A percentile compares a stretch with the other conserved stretches of the same genome.
Evolutionary conservation across 305 asterid genomes (phyloP).

Genomic region (Salvia sclarea): DNA sequence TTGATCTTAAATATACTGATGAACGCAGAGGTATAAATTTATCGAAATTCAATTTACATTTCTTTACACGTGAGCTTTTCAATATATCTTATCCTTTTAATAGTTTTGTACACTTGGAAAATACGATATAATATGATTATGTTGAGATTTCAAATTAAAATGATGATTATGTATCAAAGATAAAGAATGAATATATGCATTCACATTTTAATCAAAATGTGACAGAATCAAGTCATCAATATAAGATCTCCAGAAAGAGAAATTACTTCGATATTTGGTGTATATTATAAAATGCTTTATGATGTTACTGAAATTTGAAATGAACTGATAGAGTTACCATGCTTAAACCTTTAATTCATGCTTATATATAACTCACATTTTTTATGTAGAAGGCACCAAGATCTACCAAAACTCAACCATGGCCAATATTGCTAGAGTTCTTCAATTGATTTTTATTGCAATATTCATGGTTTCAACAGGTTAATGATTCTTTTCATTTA

Average conservation of each 20-base stretch:
- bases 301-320: too few species aligned
- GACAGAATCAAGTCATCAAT: too few species aligned
- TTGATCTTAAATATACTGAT: too few species aligned
- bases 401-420: neutral
- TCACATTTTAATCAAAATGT: neutral
- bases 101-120: neutral
- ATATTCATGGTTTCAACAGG: conserved; percentile 27
- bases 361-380: conserved; percentile 10
- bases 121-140: neutral
- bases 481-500: too few species aligned
- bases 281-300: too few species aligned
- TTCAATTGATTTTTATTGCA: conserved; percentile 19
- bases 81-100: neutral
- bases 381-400: neutral
- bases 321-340: neutral
- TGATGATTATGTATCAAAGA: neutral
- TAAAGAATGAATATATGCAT: neutral
- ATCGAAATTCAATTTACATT: too few species aligned
- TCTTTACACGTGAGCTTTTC: neutral
- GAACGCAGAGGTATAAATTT: too few species aligned
- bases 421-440: conserved; percentile 22
- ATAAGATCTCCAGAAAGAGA: too few species aligned
- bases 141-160: neutral
- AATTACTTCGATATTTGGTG: too few species aligned
- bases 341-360: neutral